Evolutionary conservation across 192 early-diverging fungal genomes (phyloP), one percentile per base, ranked within the genome.

Genomic region (Coemansia sp.): DNA sequence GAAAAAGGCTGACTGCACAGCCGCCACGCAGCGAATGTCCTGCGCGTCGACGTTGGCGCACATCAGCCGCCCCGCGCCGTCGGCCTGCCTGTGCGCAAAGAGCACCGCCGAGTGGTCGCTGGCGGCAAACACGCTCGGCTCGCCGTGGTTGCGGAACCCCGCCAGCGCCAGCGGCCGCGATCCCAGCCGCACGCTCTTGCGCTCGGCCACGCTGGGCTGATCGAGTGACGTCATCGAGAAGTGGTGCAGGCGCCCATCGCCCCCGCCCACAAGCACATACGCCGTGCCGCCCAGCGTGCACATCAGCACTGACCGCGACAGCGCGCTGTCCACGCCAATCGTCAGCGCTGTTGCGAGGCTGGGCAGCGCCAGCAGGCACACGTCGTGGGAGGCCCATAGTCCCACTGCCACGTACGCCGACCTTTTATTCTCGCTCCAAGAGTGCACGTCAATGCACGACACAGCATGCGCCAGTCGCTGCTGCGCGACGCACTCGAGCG

Each of bases 91-190:
- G n/a, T 59, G 55, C 6, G 45, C 56, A 94, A 69, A 81, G 22
- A 81, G 84, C 20, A 99, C 86, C 0, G 94, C 91, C 0, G 97
- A 94, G 47, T 89, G 83, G 74, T 95, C 94, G 52, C 89, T 89
- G 16, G 91, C 85, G 0, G 87, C 89, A 86, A 97, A 98, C 11
- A 96, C 87, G 68, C 87, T 74, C 11, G 45, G 66, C 59, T 66
- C 47, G 62, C 67, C 77, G 40, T 70, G 29, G 65, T 75, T 74
- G 32, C 34, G 61, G 79, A 94, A 81, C 24, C 71, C 64, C 43
- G 65, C 65, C 38, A 99, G 83, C 22, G 68, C 67, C 49, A 94
- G 78, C 7, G 94, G 91, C 50, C 90, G 89, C 8, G 88, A 86
- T 1, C 96, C 97, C 24, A 99, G 70, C 2, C 87, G 73, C n/a